Evolutionary conservation across 306 rosid genomes (phyloP), one percentile per base, ranked within the genome.

Genomic region (Quercus dentata): DNA sequence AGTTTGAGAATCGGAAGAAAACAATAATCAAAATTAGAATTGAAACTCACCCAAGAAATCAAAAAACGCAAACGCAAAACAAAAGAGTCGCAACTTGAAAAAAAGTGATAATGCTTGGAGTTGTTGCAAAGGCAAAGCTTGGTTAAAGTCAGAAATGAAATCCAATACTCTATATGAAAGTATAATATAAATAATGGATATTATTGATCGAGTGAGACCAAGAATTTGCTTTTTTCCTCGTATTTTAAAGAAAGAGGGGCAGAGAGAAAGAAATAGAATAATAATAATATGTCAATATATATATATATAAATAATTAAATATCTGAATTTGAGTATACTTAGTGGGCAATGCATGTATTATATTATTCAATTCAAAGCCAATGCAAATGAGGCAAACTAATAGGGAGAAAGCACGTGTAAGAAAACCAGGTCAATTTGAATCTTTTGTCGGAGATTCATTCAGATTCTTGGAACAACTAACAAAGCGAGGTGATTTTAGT

Each of bases 401-500:
- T 35, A 35, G 18, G 27, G 27, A 10, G 6, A 17, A 33, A 14
- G 25, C 51, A 35, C 72, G 72, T 15, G 12, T 35, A 35, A 25
- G 21, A 68, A 4, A 33, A 23, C 7, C 14, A 35, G 27, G 13
- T 19, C 17, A n/a, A 19, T 23, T 35, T 68, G 84, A 81, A 83
- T 59, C 89, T 74, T 41, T 57, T 30, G 46, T 41, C 11, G 46
- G 46, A 41, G 46, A 41, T 41, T 41, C 46, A 49, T 78, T 61
- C 35, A 84, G 90, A 73, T 81, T 87, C 86, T 44, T 52, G 5
- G 5, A 2, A 10, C 18, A 3, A 41, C 46, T 8, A 8, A 41
- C 46, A 38, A 38, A 38, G 0, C 46, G 3, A 7, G 46, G 11
- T 41, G 46, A 41, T 41, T 41, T 2, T 41, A 41, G 46, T 38